Percentiles rank a stretch among this genome's conserved stretches.
phyloP scores from a whole-genome alignment of 2,329 filamentous ascomycete species.

The Coniella lustricola region DNA sequence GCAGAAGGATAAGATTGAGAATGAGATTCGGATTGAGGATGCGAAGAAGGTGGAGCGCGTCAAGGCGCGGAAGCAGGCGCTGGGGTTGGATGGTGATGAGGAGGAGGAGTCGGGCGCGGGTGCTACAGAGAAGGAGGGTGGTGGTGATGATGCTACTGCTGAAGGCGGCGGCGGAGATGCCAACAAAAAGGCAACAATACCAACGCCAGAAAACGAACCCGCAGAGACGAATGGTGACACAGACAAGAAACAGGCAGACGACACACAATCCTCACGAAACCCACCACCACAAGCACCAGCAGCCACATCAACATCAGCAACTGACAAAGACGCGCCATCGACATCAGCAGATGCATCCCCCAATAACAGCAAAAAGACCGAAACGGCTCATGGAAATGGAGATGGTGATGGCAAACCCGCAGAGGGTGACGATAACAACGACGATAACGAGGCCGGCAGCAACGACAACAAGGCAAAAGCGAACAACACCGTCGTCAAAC shows the following conservation, averaged over 20 bases:
- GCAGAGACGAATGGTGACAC: constrained; percentile 5
- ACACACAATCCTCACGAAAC: constrained; percentile 1
- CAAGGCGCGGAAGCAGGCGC: constrained; percentile 25
- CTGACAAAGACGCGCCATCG: not conserved
- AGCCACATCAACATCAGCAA: constrained; percentile 3
- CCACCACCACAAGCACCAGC: not conserved
- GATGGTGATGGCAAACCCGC: not conserved
- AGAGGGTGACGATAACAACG: constrained; percentile 1
- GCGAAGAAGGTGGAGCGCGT: constrained; percentile 49
- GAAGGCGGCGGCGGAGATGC: not conserved
- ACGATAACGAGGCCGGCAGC: not conserved
- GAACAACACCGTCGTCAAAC: constrained; percentile 20
- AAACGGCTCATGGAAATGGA: constrained; percentile 1
- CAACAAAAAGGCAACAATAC: no score
- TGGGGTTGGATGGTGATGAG: constrained; percentile 16
- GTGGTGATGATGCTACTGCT: not conserved
- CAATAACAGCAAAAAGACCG: constrained; percentile 14
- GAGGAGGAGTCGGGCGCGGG: constrained; percentile 7
- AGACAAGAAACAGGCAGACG: constrained; percentile 15
- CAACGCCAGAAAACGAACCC: constrained; percentile 5
- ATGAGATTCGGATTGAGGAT: constrained; percentile 57
- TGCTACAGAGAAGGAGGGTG: constrained; percentile 10
- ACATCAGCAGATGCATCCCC: constrained; percentile 4
- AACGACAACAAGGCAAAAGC: no score
- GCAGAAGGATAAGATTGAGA: constrained; percentile 67